A percentile compares a stretch with the other conserved stretches of the same genome.
Conservation (phyloP, 441 rosid genomes). For the Gossypium lobatum region DNA sequence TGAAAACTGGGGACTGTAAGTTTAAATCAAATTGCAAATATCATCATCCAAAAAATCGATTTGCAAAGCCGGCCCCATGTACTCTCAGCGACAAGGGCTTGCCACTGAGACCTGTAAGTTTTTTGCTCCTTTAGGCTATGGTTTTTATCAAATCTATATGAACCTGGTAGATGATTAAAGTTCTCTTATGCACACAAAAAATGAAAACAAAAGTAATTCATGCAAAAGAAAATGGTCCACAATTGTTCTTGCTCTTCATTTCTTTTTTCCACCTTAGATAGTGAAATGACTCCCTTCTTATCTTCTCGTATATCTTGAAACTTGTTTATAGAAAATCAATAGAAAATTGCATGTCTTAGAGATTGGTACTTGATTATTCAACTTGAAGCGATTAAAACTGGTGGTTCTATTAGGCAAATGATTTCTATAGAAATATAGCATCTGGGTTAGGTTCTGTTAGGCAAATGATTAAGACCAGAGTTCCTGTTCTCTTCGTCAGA, state of each 20-base stretch:
- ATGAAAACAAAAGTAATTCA: neutral
- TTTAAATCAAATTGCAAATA: constrained; percentile 80
- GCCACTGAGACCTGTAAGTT: constrained; percentile 94
- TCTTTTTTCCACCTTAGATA: neutral
- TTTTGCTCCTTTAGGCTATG: neutral
- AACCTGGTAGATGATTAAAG: neutral
- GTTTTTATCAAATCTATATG: constrained; percentile 4
- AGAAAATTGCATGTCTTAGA: neutral
- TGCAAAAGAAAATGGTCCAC: neutral
- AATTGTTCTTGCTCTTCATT: neutral
- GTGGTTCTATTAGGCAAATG: neutral
- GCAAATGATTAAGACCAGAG: too few relatives aligned
- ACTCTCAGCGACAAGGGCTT: constrained; percentile 78
- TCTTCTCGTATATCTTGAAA: neutral
- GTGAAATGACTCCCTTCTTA: neutral
- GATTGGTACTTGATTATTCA: neutral
- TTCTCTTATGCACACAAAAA: neutral
- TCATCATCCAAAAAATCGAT: constrained; percentile 76
- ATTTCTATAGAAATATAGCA: neutral
- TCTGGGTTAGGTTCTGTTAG: neutral
- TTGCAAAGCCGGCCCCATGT: constrained; percentile 40
- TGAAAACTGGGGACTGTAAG: constrained; percentile 89
- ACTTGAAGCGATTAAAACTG: neutral
- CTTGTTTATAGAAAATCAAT: neutral
- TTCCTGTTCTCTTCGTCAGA: neutral